Percentiles rank a stretch among this genome's conserved stretches.
Evolutionary conservation across 169 alveolate species (phyloP).

Genomic region (Babesia sp.): DNA sequence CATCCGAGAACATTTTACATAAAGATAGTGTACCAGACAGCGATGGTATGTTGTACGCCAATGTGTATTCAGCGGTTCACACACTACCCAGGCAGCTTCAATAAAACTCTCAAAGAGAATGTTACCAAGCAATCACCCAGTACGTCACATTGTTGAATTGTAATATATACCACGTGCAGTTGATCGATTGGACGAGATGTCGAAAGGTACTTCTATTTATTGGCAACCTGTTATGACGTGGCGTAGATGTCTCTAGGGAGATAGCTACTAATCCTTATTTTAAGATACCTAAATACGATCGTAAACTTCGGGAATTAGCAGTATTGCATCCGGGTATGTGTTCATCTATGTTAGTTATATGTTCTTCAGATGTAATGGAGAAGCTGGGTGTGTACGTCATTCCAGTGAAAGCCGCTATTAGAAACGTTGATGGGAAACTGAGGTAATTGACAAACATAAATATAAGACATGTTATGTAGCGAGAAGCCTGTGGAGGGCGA

Average conservation of each 20-base stretch:
- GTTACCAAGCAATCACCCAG: constrained; percentile 29
- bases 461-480: neutral
- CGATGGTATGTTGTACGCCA: constrained; percentile 2
- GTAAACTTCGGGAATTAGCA: constrained; percentile 60
- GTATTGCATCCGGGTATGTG: constrained; percentile 49
- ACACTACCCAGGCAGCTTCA: constrained; percentile 17
- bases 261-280: constrained; percentile 50
- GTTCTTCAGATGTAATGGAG: constrained; percentile 44
- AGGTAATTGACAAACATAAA: neutral
- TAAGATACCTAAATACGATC: constrained; percentile 55
- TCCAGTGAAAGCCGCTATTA: constrained; percentile 16
- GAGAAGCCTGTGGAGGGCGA: neutral
- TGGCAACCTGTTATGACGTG: neutral
- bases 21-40: neutral
- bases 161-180: constrained; percentile 5
- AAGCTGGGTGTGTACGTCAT: constrained; percentile 67
- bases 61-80: neutral
- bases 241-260: constrained; percentile 41
- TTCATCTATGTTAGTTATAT: neutral
- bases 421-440: neutral
- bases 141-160: neutral
- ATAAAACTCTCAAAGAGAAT: constrained; percentile 25
- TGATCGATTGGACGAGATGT: constrained; percentile 56
- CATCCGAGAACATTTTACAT: neutral
- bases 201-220: constrained; percentile 28